Evolutionary conservation across 768 basidiomycete species (phyloP), one percentile per base, ranked within the genome.

Genomic region (Termitomyces titanicus): DNA sequence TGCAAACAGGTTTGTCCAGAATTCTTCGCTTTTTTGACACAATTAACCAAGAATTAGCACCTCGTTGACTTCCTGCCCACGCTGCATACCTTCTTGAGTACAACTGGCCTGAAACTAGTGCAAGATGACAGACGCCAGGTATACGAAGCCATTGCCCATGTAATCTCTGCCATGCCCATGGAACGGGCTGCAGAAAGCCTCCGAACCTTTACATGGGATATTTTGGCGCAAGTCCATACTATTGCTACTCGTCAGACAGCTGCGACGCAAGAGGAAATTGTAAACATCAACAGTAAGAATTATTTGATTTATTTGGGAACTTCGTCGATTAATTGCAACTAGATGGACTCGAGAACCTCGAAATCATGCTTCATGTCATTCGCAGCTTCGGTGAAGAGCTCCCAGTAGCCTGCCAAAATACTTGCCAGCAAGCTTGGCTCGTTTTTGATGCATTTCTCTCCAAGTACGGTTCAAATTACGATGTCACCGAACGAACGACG

Each of bases 101-200:
- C 88, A 3, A 85, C 87, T 13, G 94, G 93, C 38, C 67, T 80
- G 6, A 92, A 90, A 66, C 76, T 99, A 39, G 72, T 76, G 11
- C 92, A 92, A 67, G 91, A 94, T 40, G 97, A 98, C 69, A 83
- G 85, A 63, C 81, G 91, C 46, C 90, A 95, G 69, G 88, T 99
- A 17, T 94, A 95, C 64, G 94, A 97, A 67, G 97, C 95, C 13
- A 94, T 98, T 61, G 94, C 92, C 5, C 86, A 91, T 71, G 92
- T 99, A 52, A 95, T 99, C 54, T 90, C 89, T 46, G 89, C 87
- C 0, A 98, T 98, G 94, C 85, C 90, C 2, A 89, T 95, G 79
- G 83, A 86, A 51, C 83, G 85, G 57, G 93, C 93, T 11, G 92
- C 94, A 0, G 83, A 85, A 61, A 93, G 92, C 1, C 81, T 99